Evolutionary conservation across 306 rosid species (phyloP), one percentile per base, ranked within the genome.

Genomic region (Cicer chorassanicum): DNA sequence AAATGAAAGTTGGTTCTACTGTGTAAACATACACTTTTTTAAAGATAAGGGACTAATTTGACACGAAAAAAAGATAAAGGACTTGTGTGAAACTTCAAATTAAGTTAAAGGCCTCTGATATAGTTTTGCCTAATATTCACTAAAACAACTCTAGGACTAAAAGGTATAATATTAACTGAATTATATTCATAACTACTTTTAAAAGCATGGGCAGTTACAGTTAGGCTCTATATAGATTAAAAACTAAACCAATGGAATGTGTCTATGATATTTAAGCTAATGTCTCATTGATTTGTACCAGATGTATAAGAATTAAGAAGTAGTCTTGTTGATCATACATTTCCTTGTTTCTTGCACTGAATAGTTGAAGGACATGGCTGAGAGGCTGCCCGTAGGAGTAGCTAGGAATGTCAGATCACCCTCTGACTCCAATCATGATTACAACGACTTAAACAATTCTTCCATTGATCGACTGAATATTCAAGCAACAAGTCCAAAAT

Each of bases 361-460:
- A 72, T 82, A 94, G 98, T 86, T 91, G 87, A 94, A 94, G 86
- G 97, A 91, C 78, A 86, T 94, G 98, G 98, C 98, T 76, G 98
- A 91, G 86, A 83, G 94, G 84, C 87, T 91, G 56, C 98, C 98
- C 63, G 85, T 94, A 62, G 98, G 96, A 85, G 90, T 91, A 42
- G 83, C 88, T 15, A 89, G 93, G 73, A 93, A 74, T 75, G 80
- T 85, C 68, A 91, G 88, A 86, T 89, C 96, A 45, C 91, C 91
- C 9, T 74, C 89, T 46, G 86, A 89, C 76, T 87, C 93, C 48
- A 86, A 81, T 71, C 86, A 88, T 39, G 44, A 87, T 72, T 84
- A 82, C 78, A 88, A 84, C 64, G 96, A 91, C 40, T 72, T 85
- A 53, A 70, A 81, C 73, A 80, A 71, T 82, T 70, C 86, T 82